Base-by-base conservation (phyloP, 805 yeast genomes). In the Hanseniaspora lindneri region DNA sequence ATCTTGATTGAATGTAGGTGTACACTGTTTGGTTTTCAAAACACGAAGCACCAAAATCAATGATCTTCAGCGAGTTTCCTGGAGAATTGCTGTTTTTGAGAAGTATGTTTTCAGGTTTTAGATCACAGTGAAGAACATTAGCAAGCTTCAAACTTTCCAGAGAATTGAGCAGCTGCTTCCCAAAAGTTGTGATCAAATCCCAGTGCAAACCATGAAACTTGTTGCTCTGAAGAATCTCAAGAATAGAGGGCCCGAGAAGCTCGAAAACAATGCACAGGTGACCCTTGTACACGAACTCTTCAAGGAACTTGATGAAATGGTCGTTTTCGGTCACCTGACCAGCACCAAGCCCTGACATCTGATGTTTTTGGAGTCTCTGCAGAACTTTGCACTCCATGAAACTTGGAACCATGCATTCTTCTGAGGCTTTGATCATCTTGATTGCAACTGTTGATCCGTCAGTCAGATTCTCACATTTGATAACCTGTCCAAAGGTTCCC, bases 401-500 rank as follows among this genome's bases (percentile, higher is more conserved):
- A 40, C 94, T 82, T 65, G 94, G 98, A 60, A 85, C 87, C 62
- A 87, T 70, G 59, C 82, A 88, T 9, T 94, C 95, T 4, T 95
- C 85, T 60, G 83, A 83, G 30, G 95, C 82, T 62, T 89, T 92
- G 51, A 92, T 84, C 39, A 92, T 94, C 65, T 92, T 92, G 32
- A 92, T 94, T 1, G 98, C 98, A 23, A 88, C 84, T 19, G 89
- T 76, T 53, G 85, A 89, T 60, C 86, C 92, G 40, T 87, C 83
- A 34, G 73, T 62, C 59, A 82, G 67, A 59, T 75, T 75, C 53
- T 66, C 68, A 65, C 96, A 89, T 66, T 89, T 92, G 36, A 88
- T 94, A 41, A 92, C 99, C 66, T 92, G 97, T 9, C 98, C 98
- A 70, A 92, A 92, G 1, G 98, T 88, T 2, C 99, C 99, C 53